A percentile compares a stretch with the other conserved stretches of the same genome.
phyloP scores from a whole-genome alignment of 202 grass and related monocot genomes.

The Eragrostis tef region DNA sequence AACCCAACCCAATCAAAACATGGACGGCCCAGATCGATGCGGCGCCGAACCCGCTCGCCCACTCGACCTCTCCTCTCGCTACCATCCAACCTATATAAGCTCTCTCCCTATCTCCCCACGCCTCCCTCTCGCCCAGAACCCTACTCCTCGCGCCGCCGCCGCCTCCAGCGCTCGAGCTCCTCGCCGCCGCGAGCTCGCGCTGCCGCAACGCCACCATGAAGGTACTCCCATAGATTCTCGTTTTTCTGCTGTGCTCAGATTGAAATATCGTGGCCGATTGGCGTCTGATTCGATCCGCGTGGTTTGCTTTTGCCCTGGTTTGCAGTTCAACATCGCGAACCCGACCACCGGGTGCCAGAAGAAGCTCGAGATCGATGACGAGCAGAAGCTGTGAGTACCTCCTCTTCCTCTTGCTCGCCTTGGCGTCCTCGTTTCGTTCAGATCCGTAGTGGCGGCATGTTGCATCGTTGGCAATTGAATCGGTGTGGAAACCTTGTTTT shows the following conservation, averaged over 20 bases:
- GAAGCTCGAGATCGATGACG: slow-evolving; percentile 89
- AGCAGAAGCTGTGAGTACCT: slow-evolving; percentile 85
- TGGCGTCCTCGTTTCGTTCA: background rate
- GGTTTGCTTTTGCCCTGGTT: background rate
- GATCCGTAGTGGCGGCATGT: background rate
- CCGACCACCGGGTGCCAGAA: slow-evolving; percentile 88
- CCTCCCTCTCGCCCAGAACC: slow-evolving; percentile 37
- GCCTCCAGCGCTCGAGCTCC: slow-evolving; percentile 5
- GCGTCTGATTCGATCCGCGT: slow-evolving; percentile 13
- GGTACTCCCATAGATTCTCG: background rate
- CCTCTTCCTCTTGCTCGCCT: background rate
- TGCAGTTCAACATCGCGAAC: slow-evolving; percentile 82
- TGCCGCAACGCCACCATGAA: slow-evolving; percentile 45
- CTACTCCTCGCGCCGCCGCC: slow-evolving; percentile 46
- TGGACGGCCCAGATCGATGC: background rate
- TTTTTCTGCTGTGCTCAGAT: background rate
- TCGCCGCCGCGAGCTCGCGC: slow-evolving; percentile 29
- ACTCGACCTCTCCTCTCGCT: background rate
- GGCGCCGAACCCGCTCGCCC: background rate
- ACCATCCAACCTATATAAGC: slow-evolving; percentile 7
- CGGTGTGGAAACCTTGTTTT: background rate
- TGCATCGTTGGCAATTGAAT: background rate
- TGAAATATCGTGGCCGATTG: background rate
- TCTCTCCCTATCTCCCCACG: background rate
- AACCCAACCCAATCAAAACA: background rate